Evolutionary conservation across 805 yeast species (phyloP), one percentile per base, ranked within the genome.

Genomic region (Saccharomycopsis fodiens): DNA sequence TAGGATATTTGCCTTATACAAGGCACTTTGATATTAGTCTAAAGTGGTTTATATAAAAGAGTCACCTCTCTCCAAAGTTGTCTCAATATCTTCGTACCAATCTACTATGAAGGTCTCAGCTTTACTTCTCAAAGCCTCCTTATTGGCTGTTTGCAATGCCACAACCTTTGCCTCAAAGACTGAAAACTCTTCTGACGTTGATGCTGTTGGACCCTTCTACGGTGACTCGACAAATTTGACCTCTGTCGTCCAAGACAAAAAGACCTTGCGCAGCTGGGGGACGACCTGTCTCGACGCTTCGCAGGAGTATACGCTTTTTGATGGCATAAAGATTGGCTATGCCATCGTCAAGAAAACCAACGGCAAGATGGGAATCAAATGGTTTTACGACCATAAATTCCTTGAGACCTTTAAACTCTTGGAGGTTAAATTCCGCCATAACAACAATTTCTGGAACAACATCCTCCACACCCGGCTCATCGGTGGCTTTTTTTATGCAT

Each of bases 401-500:
- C 20, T 15, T 10, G 19, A 22, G 15, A 29, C 12, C 27, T 32
- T 32, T 6, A 25, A 45, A 12, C 21, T 40, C 4, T 40, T 42
- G 16, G 44, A 48, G 22, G 32, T 45, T 35, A 43, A 39, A 34
- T 45, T 48, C 31, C 41, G 35, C 13, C 52, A 48, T 19, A 41
- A 41, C 37, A 17, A 30, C 25, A 34, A 39, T n/a, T 12, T 15
- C 3, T 42, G 37, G 15, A 39, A 47, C 19, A 42, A 45, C 19
- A 13, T 45, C 21, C 19, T 41, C 5, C 42, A 32, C 36, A 15
- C 23, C 4, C 39, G 25, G 4, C 32, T 5, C n/a, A 8, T 19
- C 4, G 42, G 42, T 13, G 52, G 52, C 4, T 48, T 48, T 34
- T 41, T 44, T 36, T 48, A 41, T 44, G 17, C 42, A n/a, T 48